Evolutionary conservation across 2,329 filamentous ascomycete species (phyloP), one percentile per base, ranked within the genome.

Genomic region (Blastomyces percursus): DNA sequence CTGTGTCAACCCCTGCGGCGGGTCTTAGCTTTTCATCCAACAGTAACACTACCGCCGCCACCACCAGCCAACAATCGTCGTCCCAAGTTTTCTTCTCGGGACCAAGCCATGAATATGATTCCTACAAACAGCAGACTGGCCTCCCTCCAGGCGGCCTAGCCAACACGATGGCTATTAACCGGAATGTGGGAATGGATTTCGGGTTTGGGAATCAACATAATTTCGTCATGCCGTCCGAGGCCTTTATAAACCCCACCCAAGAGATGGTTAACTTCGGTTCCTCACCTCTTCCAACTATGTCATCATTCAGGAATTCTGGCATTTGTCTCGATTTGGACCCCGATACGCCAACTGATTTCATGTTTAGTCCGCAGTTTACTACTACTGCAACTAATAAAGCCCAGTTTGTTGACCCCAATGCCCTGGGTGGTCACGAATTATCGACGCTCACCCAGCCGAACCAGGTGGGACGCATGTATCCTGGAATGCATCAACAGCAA

Each of bases 121-220:
- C 90, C 72, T 95, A 96, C 80, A 90, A 91, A 78, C 94, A 99
- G 74, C 92, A 96, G 79, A 96, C 94, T 3, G 91, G 92, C 66
- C 86, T 96, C 38, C 90, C 94, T 0, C 87, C 90, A 1, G 91
- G 91, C 65, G 92, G 91, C 60, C 80, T 94, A 66, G 86, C 88
- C 51, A 89, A 85, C 75, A 89, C 92, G 14, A 84, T 94, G 72
- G 88, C 89, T 44, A 84, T 94, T 69, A 91, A 89, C 74, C 82
- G 88, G 68, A 81, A 83, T 46, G 77, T 82, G 27, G 84, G 87
- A 62, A 81, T 89, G 70, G 89, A 92, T 67, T 84, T 93, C 77
- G 84, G 86, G 66, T 84, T 86, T 69, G 84, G 87, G 66, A 80
- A 83, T 30, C 78, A 50, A 50, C 21, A 78, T 30, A 73, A 79